Percentiles rank a stretch among this genome's conserved stretches.
Evolutionary conservation across 768 basidiomycete species (phyloP).

Genomic region (Amanita subjunquillea): DNA sequence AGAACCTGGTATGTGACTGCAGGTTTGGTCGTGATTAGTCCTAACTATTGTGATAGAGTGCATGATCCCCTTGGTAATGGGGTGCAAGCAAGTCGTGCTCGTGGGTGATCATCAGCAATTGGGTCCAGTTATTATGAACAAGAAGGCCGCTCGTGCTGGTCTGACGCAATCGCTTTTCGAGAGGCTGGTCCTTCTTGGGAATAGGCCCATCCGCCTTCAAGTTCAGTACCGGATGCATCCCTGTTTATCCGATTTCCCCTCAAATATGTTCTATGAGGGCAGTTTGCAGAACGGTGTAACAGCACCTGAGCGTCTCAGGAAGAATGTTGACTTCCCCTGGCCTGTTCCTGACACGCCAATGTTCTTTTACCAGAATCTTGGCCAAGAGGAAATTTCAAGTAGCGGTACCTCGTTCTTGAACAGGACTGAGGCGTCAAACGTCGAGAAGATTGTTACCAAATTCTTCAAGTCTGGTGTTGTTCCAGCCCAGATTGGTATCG

Average conservation of each 20-base stretch:
- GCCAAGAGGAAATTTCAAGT: conserved; percentile 97
- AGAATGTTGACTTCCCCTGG: conserved; percentile 99
- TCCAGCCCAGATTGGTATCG: conserved; percentile 92
- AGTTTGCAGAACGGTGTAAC: conserved; percentile 98
- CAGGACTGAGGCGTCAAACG: conserved; percentile 97
- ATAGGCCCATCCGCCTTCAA: conserved; percentile 95
- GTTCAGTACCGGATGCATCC: conserved; percentile 99
- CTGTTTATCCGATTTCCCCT: conserved; percentile 97
- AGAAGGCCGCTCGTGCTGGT: conserved; percentile 98
- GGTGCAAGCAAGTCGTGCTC: conserved; percentile 96
- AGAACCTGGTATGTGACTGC: conserved; percentile 65
- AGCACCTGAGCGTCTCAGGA: conserved; percentile 91
- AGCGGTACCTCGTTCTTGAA: conserved; percentile 98
- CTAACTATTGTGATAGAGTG: conserved; percentile 53
- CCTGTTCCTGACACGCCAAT: conserved; percentile 94
- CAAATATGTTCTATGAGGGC: conserved; percentile 99
- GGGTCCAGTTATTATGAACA: conserved; percentile 99
- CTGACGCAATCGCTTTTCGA: conserved; percentile 98
- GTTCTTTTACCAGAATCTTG: conserved; percentile 99
- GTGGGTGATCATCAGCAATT: conserved; percentile 98
- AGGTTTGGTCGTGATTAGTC: conserved; percentile 1
- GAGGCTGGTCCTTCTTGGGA: conserved; percentile 88
- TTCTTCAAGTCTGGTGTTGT: conserved; percentile 99
- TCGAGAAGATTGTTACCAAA: conserved; percentile 99
- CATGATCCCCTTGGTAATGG: conserved; percentile 97